Evolutionary conservation across 192 early-diverging fungal genomes (phyloP), one percentile per base, ranked within the genome.

Genomic region (Entrophospora sp.): DNA sequence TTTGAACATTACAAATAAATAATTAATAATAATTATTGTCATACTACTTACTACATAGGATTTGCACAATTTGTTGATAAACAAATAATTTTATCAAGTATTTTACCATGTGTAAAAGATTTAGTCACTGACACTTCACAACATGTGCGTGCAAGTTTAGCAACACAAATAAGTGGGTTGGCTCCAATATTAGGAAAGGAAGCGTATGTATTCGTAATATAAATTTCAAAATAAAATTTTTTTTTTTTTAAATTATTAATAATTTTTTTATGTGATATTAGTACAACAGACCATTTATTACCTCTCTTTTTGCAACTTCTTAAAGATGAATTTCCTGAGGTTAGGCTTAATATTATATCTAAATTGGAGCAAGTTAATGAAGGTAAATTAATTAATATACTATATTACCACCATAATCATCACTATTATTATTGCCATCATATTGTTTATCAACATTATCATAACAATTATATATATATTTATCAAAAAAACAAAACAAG

Each of bases 301-400:
- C 94, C 94, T n/a, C 75, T 97, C 64, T 95, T 99, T 73, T 76
- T 99, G 71, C 94, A 91, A 40, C 83, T 98, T 67, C 81, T 99
- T 59, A 99, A 97, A 80, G 97, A 99, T 70, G 92, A 95, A 70
- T 90, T 91, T 69, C 85, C 94, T 14, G 97, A 99, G 51, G 97
- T 99, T 53, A 90, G 97, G 55, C 83, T 99, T 27, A 97, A 97
- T 77, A 93, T 99, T 60, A 99, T 99, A 69, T 96, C 94, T 13
- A 95, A 96, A 78, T 82, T 99, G 35, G 95, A 99, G 67, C 85
- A 86, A 37, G 94, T 97, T 18, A 97, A 99, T 75, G 80, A 88
- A 71, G 87, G 88, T 89, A 71, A 59, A 45, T 49, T 8, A 28
- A 25, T 18, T 16, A 10, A 20, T 49, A 24, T 49, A n/a, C n/a